Conservation (phyloP, 164 flowering plant species). For the Vitis rotundifolia region DNA sequence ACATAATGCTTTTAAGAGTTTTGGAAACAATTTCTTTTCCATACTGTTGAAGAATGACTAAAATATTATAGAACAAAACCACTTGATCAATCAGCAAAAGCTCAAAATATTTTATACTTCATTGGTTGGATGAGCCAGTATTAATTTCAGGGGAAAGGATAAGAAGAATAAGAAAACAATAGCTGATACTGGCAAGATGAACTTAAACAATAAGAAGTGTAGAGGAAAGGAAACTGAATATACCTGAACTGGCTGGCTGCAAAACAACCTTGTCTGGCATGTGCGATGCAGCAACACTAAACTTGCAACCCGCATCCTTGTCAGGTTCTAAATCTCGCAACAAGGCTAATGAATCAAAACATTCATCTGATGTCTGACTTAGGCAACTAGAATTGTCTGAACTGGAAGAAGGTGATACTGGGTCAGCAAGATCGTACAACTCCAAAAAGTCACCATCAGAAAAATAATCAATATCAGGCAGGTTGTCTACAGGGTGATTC, state of each 20-base stretch:
- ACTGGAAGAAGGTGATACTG: conserved; percentile 42
- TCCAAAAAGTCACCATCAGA: conserved; percentile 47
- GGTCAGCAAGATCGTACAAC: conserved; percentile 40
- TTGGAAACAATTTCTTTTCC: too few relatives aligned
- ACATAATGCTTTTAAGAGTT: too few relatives aligned
- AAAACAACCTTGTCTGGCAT: conserved; percentile 24
- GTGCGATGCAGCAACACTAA: conserved; percentile 17
- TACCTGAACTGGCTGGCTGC: conserved; percentile 39
- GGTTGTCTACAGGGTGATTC: conserved; percentile 4
- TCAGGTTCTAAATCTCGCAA: conserved; percentile 32
- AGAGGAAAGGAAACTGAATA: background rate
- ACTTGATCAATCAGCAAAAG: too few relatives aligned
- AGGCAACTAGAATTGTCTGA: conserved; percentile 47
- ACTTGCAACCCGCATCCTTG: conserved; percentile 23
- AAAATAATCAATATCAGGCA: conserved; percentile 20
- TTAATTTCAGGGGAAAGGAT: too few relatives aligned
- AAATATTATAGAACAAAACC: too few relatives aligned
- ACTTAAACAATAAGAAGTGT: background rate
- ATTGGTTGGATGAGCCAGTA: too few relatives aligned
- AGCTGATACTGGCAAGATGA: too few relatives aligned
- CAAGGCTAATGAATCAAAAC: conserved; percentile 40
- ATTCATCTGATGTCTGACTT: conserved; percentile 47
- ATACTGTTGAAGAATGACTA: too few relatives aligned
- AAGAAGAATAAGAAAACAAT: too few relatives aligned
- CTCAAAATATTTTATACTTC: too few relatives aligned